phyloP scores from a whole-genome alignment of 2,329 filamentous ascomycete species.

The Nemania bipapillata region DNA sequence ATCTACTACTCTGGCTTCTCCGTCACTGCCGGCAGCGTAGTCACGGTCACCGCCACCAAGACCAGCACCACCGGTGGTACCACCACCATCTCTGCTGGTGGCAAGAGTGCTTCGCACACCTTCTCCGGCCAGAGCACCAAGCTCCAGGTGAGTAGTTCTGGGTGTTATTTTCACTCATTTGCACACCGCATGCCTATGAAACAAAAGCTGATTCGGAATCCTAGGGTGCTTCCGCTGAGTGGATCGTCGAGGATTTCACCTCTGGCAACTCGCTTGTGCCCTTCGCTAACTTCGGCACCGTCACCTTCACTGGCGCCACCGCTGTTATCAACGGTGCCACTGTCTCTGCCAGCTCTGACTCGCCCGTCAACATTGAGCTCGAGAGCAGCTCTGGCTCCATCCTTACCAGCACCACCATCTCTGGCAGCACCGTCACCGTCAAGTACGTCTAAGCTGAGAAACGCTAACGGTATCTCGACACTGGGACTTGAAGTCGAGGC shows the following conservation, averaged over 20 bases:
- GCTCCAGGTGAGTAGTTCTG: slow-evolving; percentile 23
- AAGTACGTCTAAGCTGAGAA: slow-evolving; percentile 14
- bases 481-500: not conserved
- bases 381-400: slow-evolving; percentile 20
- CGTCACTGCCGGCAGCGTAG: slow-evolving; percentile 25
- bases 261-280: slow-evolving; percentile 31
- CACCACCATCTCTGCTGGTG: slow-evolving; percentile 30
- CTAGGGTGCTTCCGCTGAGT: slow-evolving; percentile 33
- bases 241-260: slow-evolving; percentile 35
- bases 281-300: slow-evolving; percentile 34
- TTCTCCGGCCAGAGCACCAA: slow-evolving; percentile 33
- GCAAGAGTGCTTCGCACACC: slow-evolving; percentile 30
- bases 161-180: not conserved
- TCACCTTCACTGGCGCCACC: slow-evolving; percentile 32
- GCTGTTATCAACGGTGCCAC: slow-evolving; percentile 34
- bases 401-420: slow-evolving; percentile 26
- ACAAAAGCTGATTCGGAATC: not conserved
- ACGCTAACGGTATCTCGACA: not conserved
- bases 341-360: slow-evolving; percentile 18
- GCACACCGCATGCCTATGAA: not conserved
- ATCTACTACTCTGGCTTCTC: slow-evolving; percentile 28
- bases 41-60: slow-evolving; percentile 32
- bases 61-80: slow-evolving; percentile 28
- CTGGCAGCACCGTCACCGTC: slow-evolving; percentile 25
- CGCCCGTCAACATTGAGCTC: slow-evolving; percentile 27